Evolutionary conservation across 495 filamentous ascomycete genomes (phyloP).

Genomic region (Penicillium herquei): DNA sequence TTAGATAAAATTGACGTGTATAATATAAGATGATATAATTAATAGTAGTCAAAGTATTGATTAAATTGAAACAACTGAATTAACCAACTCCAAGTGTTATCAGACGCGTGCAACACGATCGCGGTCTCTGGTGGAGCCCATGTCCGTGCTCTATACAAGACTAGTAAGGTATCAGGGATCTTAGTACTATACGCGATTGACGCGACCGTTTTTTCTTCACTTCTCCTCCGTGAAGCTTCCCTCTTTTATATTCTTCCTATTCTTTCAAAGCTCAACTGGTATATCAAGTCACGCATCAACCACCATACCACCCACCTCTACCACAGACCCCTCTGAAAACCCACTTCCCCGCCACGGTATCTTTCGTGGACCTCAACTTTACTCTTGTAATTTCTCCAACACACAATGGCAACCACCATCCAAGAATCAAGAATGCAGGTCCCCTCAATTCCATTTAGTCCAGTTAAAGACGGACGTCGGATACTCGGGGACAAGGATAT

Average conservation of each 20-base stretch:
- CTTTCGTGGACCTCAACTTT: slow-evolving; percentile 1
- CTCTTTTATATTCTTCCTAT: neutral
- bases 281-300: neutral
- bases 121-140: slow-evolving; percentile 16
- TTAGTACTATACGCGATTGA: slow-evolving; percentile 29
- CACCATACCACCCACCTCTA: neutral
- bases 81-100: neutral
- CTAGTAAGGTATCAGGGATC: slow-evolving; percentile 22
- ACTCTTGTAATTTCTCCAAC: neutral
- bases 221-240: slow-evolving; percentile 6
- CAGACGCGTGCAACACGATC: slow-evolving; percentile 32
- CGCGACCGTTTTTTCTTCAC: slow-evolving; percentile 24
- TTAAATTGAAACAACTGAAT: too few species aligned
- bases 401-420: too few species aligned
- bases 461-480: slow-evolving; percentile 43
- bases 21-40: too few species aligned
- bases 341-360: slow-evolving; percentile 14
- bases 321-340: neutral
- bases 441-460: slow-evolving; percentile 30
- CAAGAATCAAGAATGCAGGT: slow-evolving; percentile 26
- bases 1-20: too few species aligned
- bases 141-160: slow-evolving; percentile 33
- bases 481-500: slow-evolving; percentile 45
- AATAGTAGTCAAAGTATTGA: too few species aligned
- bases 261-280: neutral